Conservation (phyloP, 1,139 yeast genomes). For the Yamadazyma sp. region DNA sequence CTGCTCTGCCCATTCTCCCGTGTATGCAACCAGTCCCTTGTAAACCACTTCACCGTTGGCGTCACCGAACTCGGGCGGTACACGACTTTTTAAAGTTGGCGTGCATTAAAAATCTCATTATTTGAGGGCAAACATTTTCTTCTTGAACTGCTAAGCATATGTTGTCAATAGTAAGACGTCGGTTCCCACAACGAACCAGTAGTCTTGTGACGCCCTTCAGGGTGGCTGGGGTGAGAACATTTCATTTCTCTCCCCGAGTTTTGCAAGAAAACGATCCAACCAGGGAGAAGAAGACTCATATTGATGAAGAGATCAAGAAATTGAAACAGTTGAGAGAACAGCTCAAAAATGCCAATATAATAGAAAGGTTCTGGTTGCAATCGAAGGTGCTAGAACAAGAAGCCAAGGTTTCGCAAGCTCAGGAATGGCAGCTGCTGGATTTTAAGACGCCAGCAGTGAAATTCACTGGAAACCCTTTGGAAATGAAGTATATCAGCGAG, state of each 20-base stretch:
- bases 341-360: slow-evolving; percentile 25
- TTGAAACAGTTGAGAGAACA: slow-evolving; percentile 24
- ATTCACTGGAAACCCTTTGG: slow-evolving; percentile 23
- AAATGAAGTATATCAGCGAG: slow-evolving; percentile 17
- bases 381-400: slow-evolving; percentile 28
- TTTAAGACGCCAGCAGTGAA: slow-evolving; percentile 22
- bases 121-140: slow-evolving; percentile 6
- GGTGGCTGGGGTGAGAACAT: slow-evolving; percentile 4
- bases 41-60: no score
- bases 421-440: slow-evolving; percentile 20
- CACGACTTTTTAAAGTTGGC: neutral
- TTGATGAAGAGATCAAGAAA: slow-evolving; percentile 22
- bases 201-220: neutral
- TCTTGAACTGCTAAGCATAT: slow-evolving; percentile 4
- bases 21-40: no score
- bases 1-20: no score
- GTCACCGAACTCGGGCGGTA: no score
- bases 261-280: neutral
- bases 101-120: slow-evolving; percentile 2
- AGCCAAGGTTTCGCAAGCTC: slow-evolving; percentile 23
- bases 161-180: slow-evolving; percentile 7
- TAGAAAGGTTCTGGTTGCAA: slow-evolving; percentile 26
- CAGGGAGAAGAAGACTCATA: slow-evolving; percentile 10
- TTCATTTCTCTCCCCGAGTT: slow-evolving; percentile 5
- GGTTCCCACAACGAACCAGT: slow-evolving; percentile 4